A percentile compares a stretch with the other conserved stretches of the same genome.
Conservation (phyloP, 1,284 basidiomycete genomes). For the Pseudozyma sp. region DNA sequence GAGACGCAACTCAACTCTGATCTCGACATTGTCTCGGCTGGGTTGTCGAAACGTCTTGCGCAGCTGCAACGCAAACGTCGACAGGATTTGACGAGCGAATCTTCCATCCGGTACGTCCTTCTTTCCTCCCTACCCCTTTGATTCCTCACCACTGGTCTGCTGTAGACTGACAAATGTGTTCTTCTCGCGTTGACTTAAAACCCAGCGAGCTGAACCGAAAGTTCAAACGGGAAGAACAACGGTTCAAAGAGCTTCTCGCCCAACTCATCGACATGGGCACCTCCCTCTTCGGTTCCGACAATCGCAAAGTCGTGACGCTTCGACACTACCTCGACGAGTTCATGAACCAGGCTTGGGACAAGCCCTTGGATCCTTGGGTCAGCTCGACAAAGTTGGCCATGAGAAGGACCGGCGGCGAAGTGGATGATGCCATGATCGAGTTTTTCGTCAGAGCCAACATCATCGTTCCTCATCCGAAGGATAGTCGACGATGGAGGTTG, state of each 20-base stretch:
- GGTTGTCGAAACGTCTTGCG: constrained; percentile 22
- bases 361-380: constrained; percentile 46
- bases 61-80: constrained; percentile 22
- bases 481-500: constrained; percentile 34
- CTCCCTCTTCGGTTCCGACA: constrained; percentile 21
- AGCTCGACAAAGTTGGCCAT: constrained; percentile 22
- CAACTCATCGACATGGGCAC: constrained; percentile 42
- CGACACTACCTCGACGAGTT: constrained; percentile 44
- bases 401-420: constrained; percentile 24
- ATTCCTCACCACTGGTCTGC: no score
- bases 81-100: constrained; percentile 26
- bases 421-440: constrained; percentile 53
- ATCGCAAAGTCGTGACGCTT: constrained; percentile 26
- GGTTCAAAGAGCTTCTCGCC: constrained; percentile 25
- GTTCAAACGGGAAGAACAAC: constrained; percentile 22
- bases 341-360: constrained; percentile 48
- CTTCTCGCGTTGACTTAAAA: neutral
- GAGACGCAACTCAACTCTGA: constrained; percentile 36
- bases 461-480: constrained; percentile 38
- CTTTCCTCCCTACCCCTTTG: neutral
- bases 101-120: constrained; percentile 27
- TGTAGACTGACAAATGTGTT: neutral
- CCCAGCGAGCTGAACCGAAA: constrained; percentile 25
- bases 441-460: constrained; percentile 43
- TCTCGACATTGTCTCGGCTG: constrained; percentile 19